Evolutionary conservation across 768 basidiomycete genomes (phyloP), one percentile per base, ranked within the genome.

Genomic region (Auriscalpium microsporum): DNA sequence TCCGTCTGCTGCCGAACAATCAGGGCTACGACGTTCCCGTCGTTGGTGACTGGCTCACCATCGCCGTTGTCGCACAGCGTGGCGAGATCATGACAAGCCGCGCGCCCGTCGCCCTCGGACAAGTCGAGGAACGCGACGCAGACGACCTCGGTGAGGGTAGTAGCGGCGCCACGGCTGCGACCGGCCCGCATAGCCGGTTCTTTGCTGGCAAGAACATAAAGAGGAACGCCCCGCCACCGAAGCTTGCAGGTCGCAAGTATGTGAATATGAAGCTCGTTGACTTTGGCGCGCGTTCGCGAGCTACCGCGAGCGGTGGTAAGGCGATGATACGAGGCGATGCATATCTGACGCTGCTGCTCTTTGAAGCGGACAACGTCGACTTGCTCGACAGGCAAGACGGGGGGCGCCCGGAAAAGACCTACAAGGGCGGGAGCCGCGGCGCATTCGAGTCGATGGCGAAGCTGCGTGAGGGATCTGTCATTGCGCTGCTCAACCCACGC

Each of bases 61-160:
- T 99, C 48, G 95, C 92, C 2, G 94, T 98, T 5, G 84, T 99
- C 13, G 95, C 94, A 2, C 92, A 95, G 67, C 82, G 93, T 19
- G 86, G 92, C 3, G 86, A 84, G 8, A 74, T 94, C 65, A 83
- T 80, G 59, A 79, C 84, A 61, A 90, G 78, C 48, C 80, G 78
- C 55, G 83, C 86, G 34, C 87, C 86, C 49, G 81, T 86, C 17
- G 68, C 65, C 40, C 66, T 77, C 11, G 67, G 79, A 8, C 78
- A 70, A 35, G 70, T 68, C 10, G 74, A 73, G 28, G 78, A 81
- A 48, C 50, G 56, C 16, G 73, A 73, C 2, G 72, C 68, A 33
- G 66, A 64, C 40, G 65, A 67, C 53, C 52, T 35, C 3, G 48
- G 45, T 23, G 38, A 52, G 21, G 10, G n/a, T 8, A 35, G 35